A percentile compares a stretch with the other conserved stretches of the same genome.
phyloP scores from a whole-genome alignment of 2,329 filamentous ascomycete species.

The Delphinella strobiligena region DNA sequence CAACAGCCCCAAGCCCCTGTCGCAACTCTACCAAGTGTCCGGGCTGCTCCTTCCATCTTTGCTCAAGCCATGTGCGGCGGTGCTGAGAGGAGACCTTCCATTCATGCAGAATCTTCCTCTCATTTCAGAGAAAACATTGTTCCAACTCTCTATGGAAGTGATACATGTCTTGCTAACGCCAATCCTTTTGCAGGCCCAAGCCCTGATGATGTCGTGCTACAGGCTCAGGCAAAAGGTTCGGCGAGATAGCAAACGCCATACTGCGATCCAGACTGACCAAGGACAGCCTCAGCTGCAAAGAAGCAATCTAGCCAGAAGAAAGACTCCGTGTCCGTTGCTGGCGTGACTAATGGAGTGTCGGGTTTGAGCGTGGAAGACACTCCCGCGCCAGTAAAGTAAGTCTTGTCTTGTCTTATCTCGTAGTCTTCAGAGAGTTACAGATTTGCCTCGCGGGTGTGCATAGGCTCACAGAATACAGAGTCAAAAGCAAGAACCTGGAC shows the following conservation, averaged over 20 bases:
- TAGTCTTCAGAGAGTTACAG: neutral
- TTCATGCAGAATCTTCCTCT: neutral
- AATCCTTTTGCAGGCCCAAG: slow-evolving; percentile 73
- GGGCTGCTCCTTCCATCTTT: slow-evolving; percentile 9
- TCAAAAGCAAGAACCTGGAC: slow-evolving; percentile 66
- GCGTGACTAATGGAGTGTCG: slow-evolving; percentile 35
- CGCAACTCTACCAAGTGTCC: neutral
- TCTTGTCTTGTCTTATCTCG: too few species aligned
- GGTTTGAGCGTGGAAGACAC: slow-evolving; percentile 38
- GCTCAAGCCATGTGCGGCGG: slow-evolving; percentile 8
- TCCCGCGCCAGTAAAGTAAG: slow-evolving; percentile 14
- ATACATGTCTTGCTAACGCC: slow-evolving; percentile 29
- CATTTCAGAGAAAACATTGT: slow-evolving; percentile 14
- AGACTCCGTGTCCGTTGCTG: slow-evolving; percentile 14
- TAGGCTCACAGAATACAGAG: slow-evolving; percentile 18
- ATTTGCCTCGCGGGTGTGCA: neutral
- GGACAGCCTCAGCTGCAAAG: slow-evolving; percentile 12
- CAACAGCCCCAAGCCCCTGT: neutral
- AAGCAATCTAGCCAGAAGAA: slow-evolving; percentile 15
- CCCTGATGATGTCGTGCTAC: slow-evolving; percentile 78
- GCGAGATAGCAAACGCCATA: slow-evolving; percentile 7
- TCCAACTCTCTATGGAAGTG: slow-evolving; percentile 29
- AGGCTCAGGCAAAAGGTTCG: slow-evolving; percentile 53
- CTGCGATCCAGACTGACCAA: slow-evolving; percentile 7
- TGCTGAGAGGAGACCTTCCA: neutral